Conservation (phyloP, 805 yeast genomes). For the Yueomyces sinensis region DNA sequence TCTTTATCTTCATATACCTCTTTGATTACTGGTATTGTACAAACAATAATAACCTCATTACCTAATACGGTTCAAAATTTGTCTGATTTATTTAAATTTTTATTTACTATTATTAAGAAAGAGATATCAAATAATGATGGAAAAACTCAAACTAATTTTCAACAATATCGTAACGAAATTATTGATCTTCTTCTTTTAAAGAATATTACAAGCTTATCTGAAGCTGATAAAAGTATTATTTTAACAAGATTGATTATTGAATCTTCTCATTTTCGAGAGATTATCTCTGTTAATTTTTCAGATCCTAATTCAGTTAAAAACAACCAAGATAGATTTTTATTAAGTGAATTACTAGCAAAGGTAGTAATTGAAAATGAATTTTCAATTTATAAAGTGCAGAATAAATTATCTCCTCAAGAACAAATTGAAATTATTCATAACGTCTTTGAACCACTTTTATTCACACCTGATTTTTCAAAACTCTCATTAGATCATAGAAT, state of each 20-base stretch:
- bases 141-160: not conserved
- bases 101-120: not conserved
- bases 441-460: not conserved
- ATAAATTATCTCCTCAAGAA: not conserved
- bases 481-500: too few species aligned
- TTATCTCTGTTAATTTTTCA: too few species aligned
- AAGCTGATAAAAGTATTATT: not conserved
- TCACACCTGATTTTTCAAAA: not conserved
- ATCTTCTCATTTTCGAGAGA: not conserved
- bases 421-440: not conserved
- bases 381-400: not conserved
- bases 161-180: not conserved
- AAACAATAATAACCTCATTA: not conserved
- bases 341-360: not conserved
- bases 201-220: slow-evolving; percentile 1
- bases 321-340: not conserved
- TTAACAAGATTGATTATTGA: not conserved
- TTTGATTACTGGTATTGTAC: slow-evolving; percentile 49
- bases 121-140: not conserved
- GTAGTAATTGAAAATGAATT: not conserved
- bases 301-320: not conserved
- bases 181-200: slow-evolving; percentile 6
- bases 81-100: not conserved
- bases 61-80: not conserved
- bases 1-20: slow-evolving; percentile 50